Evolutionary conservation across 164 flowering plant genomes (phyloP), one percentile per base, ranked within the genome.

Genomic region (Platanus orientalis): DNA sequence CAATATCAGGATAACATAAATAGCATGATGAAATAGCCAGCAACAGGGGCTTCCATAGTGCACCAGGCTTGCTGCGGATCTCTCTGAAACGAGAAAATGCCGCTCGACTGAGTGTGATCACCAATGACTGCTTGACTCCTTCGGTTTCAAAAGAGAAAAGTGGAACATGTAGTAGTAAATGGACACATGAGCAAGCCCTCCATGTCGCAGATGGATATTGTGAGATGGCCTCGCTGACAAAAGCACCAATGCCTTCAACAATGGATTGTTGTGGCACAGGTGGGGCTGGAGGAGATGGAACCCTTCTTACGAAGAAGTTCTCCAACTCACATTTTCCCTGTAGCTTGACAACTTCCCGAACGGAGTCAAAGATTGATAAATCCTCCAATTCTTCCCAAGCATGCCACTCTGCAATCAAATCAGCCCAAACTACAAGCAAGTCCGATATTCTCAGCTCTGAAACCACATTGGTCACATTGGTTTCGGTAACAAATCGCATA

Each of bases 311-410:
- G 50, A 84, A 47, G 72, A 89, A 85, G 61, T 80, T 66, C 53
- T 72, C 76, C 58, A 85, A 32, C 17, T 66, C 80, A 74, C 64
- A 79, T 65, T 69, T 79, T 34, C 57, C 71, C 28, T 81, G 70
- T 32, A 90, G 71, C 62, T 58, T 69, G 54, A 83, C 83, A 55
- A 76, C 82, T 66, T 84, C 90, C 67, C 66, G 73, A 23, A 87
- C 81, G 75, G 83, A 79, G 34, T 78, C 77, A 77, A 86, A 86
- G 26, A 81, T 63, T 32, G 81, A 75, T 32, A 81, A 69, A 62
- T 87, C 90, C 70, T 87, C 93, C 64, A 75, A 55, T 62, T 87
- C 96, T 72, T 89, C 96, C 96, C 93, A 87, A 42, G 83, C 84
- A 74, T 89, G 84, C 93, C 91, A 90, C 27, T 85, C 85, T 16